These are phyloP conservation scores for Phascolomyces articulosus DNA, from an alignment of 371 early-diverging fungal genomes.

Conservation along the genomic window DNA sequence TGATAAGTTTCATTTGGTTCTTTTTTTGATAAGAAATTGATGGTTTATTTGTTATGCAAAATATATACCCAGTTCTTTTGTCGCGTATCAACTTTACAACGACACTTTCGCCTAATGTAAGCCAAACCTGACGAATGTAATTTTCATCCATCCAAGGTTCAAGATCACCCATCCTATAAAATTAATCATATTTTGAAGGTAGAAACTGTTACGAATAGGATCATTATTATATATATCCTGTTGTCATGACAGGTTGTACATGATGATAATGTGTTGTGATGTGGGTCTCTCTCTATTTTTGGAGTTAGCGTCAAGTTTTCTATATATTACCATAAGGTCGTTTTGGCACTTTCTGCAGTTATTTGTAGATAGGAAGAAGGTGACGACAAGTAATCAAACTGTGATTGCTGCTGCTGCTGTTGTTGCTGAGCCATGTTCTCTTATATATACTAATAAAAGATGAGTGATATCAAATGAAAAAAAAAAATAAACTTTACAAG, in stretches of 20 bases:
- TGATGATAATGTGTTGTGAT: constrained; percentile 36
- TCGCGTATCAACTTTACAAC: constrained; percentile 92
- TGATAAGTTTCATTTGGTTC: no score
- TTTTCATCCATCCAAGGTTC: constrained; percentile 89
- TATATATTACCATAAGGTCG: constrained; percentile 27
- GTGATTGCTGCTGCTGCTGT: constrained; percentile 2
- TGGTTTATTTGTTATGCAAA: no score
- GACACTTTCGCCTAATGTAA: constrained; percentile 68
- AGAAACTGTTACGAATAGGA: no score
- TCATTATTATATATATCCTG: no score
- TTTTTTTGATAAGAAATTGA: no score
- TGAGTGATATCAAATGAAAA: no score
- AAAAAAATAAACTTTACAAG: no score
- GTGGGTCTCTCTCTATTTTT: no score
- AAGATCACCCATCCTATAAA: constrained; percentile 78
- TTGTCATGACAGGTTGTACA: no score
- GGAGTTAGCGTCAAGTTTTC: no score
- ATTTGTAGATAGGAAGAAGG: background rate
- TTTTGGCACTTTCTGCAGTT: constrained; percentile 9
- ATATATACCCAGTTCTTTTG: constrained; percentile 60
- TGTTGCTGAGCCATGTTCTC: constrained; percentile 9
- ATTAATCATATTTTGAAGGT: no score
- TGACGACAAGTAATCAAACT: constrained; percentile 6
- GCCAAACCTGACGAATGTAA: constrained; percentile 76
- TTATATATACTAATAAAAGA: no score